Conservation (phyloP, 1,284 basidiomycete genomes). For the Rhodotorula sp. region DNA sequence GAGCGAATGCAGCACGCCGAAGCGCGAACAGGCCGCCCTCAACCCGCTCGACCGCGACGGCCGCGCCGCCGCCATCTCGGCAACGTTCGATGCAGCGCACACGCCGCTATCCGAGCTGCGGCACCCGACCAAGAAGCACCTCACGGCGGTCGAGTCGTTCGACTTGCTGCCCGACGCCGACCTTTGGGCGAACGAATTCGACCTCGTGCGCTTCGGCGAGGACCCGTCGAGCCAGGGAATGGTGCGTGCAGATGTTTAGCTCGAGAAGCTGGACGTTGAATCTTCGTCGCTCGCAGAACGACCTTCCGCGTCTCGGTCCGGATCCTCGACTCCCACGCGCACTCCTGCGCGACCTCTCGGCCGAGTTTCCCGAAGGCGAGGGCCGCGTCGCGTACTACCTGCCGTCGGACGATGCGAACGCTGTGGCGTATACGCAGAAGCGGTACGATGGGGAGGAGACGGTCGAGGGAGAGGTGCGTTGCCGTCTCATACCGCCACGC, state of each 20-base stretch:
- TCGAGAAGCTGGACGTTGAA: neutral
- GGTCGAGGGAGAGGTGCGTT: slow-evolving; percentile 24
- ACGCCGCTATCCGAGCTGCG: slow-evolving; percentile 62
- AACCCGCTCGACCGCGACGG: slow-evolving; percentile 66
- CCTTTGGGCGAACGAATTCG: slow-evolving; percentile 86
- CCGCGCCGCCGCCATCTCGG: slow-evolving; percentile 77
- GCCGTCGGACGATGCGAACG: slow-evolving; percentile 71
- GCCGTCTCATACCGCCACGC: neutral
- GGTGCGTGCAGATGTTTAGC: slow-evolving; percentile 13
- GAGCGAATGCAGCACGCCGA: slow-evolving; percentile 12
- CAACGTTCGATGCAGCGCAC: slow-evolving; percentile 67
- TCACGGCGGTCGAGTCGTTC: slow-evolving; percentile 78
- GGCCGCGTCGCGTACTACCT: slow-evolving; percentile 87
- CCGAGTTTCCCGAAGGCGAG: slow-evolving; percentile 73
- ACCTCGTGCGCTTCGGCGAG: slow-evolving; percentile 83
- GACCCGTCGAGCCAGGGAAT: slow-evolving; percentile 57
- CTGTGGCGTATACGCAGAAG: slow-evolving; percentile 53
- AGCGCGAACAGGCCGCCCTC: slow-evolving; percentile 60
- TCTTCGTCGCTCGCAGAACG: slow-evolving; percentile 4
- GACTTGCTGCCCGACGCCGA: slow-evolving; percentile 83
- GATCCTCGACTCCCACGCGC: slow-evolving; percentile 79
- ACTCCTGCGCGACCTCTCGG: slow-evolving; percentile 68
- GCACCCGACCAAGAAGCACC: slow-evolving; percentile 75
- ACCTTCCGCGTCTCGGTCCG: slow-evolving; percentile 58
- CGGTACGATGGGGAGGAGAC: slow-evolving; percentile 16